These are phyloP conservation scores for Quercus glauca DNA, from an alignment of 306 rosid species.

Conservation along the genomic window DNA sequence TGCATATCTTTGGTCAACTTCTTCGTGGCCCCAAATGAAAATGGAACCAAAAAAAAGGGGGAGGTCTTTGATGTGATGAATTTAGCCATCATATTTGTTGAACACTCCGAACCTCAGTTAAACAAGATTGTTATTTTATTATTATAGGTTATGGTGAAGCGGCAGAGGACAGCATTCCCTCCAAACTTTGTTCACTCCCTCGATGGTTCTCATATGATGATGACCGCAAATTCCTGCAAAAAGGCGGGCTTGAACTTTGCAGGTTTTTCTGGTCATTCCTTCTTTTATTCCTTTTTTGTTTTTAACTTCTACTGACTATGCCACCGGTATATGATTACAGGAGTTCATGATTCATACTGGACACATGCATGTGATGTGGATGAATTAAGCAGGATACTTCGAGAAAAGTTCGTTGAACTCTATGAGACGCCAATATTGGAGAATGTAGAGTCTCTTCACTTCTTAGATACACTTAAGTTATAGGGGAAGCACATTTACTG, in stretches of 20 bases:
- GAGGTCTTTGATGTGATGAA: neutral
- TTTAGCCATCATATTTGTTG: neutral
- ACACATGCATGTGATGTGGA: slow-evolving; percentile 95
- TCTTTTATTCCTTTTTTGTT: neutral
- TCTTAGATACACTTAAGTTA: neutral
- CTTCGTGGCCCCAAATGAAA: neutral
- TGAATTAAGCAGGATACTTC: slow-evolving; percentile 68
- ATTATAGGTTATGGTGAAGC: slow-evolving; percentile 63
- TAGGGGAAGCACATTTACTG: neutral
- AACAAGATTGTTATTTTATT: slow-evolving; percentile 5
- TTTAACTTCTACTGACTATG: neutral
- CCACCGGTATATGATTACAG: slow-evolving; percentile 40
- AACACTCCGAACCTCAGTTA: neutral
- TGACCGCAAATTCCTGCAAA: slow-evolving; percentile 96
- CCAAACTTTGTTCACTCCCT: slow-evolving; percentile 98
- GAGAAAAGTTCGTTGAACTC: slow-evolving; percentile 85
- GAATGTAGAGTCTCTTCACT: slow-evolving; percentile 43
- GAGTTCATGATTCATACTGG: slow-evolving; percentile 99
- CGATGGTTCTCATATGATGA: slow-evolving; percentile 99
- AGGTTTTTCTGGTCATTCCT: slow-evolving; percentile 44
- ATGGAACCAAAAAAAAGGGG: neutral
- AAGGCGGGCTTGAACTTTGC: slow-evolving; percentile 79
- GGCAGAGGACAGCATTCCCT: slow-evolving; percentile 92
- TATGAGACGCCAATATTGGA: slow-evolving; percentile 81
- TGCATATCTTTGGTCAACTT: neutral